Evolutionary conservation across 2,329 filamentous ascomycete genomes (phyloP).

Genomic region (Daldinia eschscholtzii): DNA sequence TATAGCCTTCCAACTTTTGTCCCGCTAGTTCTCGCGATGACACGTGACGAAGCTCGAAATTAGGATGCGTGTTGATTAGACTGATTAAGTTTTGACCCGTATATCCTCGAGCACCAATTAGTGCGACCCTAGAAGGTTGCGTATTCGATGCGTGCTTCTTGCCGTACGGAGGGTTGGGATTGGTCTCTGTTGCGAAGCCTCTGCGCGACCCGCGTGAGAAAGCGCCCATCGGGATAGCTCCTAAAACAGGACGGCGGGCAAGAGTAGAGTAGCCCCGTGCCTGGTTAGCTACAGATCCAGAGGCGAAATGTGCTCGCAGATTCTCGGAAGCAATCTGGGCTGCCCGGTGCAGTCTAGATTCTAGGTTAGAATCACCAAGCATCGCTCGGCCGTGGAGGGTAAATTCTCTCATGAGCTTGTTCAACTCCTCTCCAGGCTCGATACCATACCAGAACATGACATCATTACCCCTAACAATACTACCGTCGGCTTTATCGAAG

Average conservation of each 20-base stretch:
- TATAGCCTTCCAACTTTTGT: conserved; percentile 88
- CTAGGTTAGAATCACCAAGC: conserved; percentile 90
- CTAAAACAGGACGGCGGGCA: conserved; percentile 57
- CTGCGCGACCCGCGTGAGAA: conserved; percentile 54
- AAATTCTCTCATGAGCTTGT: conserved; percentile 87
- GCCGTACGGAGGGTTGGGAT: conserved; percentile 32
- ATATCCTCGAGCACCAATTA: conserved; percentile 91
- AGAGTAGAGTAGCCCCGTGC: conserved; percentile 76
- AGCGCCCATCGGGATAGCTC: conserved; percentile 44
- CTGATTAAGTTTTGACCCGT: conserved; percentile 92
- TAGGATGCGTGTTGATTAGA: conserved; percentile 87
- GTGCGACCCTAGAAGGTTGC: conserved; percentile 66
- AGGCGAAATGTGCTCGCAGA: conserved; percentile 56
- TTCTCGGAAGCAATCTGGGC: conserved; percentile 75
- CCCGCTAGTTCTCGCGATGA: conserved; percentile 93
- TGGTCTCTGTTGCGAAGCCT: conserved; percentile 53
- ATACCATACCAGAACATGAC: conserved; percentile 98
- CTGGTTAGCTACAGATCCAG: conserved; percentile 63
- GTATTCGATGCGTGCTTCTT: conserved; percentile 37
- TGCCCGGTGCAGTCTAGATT: conserved; percentile 84
- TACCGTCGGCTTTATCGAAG: conserved; percentile 96
- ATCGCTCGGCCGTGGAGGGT: conserved; percentile 84
- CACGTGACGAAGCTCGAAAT: conserved; percentile 90
- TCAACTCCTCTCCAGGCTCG: conserved; percentile 83
- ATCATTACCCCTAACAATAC: conserved; percentile 84